These are phyloP conservation scores for Chrysoporthe austroafricana DNA, from an alignment of 2,329 filamentous ascomycete species.

Conservation along the genomic window DNA sequence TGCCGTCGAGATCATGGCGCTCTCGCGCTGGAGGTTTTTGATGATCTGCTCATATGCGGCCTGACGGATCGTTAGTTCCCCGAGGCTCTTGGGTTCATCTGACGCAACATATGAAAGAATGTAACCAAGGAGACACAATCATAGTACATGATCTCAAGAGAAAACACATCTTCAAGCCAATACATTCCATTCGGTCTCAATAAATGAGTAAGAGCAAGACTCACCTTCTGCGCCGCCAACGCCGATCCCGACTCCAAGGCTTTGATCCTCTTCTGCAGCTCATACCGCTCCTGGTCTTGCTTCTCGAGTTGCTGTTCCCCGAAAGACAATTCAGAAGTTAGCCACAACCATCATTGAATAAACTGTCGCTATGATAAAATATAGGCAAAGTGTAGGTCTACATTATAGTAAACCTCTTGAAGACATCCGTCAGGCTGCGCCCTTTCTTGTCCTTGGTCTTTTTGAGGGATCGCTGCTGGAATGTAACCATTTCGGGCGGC, in stretches of 20 bases:
- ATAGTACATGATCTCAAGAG: background rate
- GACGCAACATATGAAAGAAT: background rate
- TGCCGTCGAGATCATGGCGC: conserved; percentile 77
- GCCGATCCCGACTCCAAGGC: conserved; percentile 54
- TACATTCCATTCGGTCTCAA: conserved; percentile 11
- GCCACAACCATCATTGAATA: conserved; percentile 18
- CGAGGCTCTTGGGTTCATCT: background rate
- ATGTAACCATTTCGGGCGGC: conserved; percentile 19
- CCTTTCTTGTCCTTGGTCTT: conserved; percentile 1
- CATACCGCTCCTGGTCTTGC: conserved; percentile 59
- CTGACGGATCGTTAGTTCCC: conserved; percentile 38
- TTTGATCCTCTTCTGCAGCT: conserved; percentile 60
- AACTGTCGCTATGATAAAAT: too few species aligned
- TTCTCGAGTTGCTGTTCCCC: conserved; percentile 59
- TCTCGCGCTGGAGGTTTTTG: conserved; percentile 76
- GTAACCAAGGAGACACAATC: background rate
- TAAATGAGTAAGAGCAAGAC: conserved; percentile 35
- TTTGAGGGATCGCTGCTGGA: background rate
- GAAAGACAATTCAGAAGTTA: conserved; percentile 29
- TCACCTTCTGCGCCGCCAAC: conserved; percentile 57
- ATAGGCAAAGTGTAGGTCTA: background rate
- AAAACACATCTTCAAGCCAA: conserved; percentile 18
- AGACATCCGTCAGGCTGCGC: conserved; percentile 12
- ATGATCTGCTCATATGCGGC: conserved; percentile 59
- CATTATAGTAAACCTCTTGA: conserved; percentile 22